Conservation (phyloP, 768 basidiomycete genomes). For the Lyophyllum semitale region DNA sequence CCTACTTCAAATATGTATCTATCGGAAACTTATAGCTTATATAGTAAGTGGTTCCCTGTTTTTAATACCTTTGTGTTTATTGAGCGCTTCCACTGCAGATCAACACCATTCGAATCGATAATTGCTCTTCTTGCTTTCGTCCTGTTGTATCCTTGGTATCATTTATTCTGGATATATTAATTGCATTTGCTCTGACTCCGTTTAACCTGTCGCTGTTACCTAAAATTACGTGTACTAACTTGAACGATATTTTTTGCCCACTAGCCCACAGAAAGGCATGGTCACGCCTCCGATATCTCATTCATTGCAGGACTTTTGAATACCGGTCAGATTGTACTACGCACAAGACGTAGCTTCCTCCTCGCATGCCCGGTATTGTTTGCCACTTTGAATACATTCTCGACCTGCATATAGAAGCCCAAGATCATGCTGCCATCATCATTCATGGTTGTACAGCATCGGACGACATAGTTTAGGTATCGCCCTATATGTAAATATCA, state of each 20-base stretch:
- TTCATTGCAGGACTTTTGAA: too few species aligned
- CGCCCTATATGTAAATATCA: too few species aligned
- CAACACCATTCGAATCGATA: slow-evolving; percentile 7
- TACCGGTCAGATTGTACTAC: too few species aligned
- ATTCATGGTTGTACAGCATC: too few species aligned
- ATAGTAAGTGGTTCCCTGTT: neutral
- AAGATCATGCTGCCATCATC: too few species aligned
- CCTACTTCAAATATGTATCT: slow-evolving; percentile 6
- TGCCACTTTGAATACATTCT: too few species aligned
- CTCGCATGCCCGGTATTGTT: too few species aligned
- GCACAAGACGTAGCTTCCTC: too few species aligned
- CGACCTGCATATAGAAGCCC: too few species aligned
- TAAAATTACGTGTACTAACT: neutral
- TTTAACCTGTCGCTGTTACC: slow-evolving; percentile 8
- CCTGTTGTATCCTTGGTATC: slow-evolving; percentile 7
- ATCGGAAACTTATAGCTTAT: neutral
- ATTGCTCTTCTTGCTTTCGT: slow-evolving; percentile 11
- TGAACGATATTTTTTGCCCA: neutral
- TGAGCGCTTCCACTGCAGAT: neutral
- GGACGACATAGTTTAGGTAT: too few species aligned
- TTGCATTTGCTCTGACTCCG: slow-evolving; percentile 1
- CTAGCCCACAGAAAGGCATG: too few species aligned
- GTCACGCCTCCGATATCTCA: too few species aligned
- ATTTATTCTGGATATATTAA: slow-evolving; percentile 8
- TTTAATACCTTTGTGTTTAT: neutral